phyloP scores from a whole-genome alignment of 176 grass and related monocot genomes.

The Puya raimondii region DNA sequence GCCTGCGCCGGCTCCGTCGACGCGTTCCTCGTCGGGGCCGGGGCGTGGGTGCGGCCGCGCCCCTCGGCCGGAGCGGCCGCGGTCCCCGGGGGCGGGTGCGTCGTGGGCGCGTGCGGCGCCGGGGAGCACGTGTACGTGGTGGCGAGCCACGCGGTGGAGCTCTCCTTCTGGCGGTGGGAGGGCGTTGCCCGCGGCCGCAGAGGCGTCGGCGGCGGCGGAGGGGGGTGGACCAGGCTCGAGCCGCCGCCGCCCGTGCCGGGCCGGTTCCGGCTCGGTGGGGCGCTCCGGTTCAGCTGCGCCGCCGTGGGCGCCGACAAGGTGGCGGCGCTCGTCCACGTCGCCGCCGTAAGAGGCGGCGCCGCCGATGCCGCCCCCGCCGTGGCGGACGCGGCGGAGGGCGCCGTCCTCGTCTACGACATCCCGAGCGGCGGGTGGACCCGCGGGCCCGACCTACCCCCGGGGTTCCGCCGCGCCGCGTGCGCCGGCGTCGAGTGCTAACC shows the following conservation, averaged over 20 bases:
- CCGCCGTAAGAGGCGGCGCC: conserved; percentile 30
- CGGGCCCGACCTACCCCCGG: conserved; percentile 42
- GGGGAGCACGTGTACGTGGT: conserved; percentile 57
- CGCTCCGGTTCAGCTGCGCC: conserved; percentile 54
- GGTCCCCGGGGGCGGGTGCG: conserved; percentile 67
- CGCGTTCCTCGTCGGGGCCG: conserved; percentile 50
- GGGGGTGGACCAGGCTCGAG: conserved; percentile 52
- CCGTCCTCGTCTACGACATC: conserved; percentile 72
- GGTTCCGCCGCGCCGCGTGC: conserved; percentile 45
- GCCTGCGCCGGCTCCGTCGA: conserved; percentile 69
- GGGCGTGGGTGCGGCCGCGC: conserved; percentile 42
- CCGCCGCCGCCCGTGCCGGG: conserved; percentile 56
- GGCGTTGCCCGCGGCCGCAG: conserved; percentile 10
- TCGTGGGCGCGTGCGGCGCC: conserved; percentile 61
- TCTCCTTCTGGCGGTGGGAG: conserved; percentile 76
- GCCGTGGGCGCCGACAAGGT: conserved; percentile 42
- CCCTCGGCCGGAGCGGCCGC: conserved; percentile 7
- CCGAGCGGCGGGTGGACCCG: conserved; percentile 51
- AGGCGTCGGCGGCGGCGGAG: not conserved
- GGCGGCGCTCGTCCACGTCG: conserved; percentile 47
- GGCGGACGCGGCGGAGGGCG: conserved; percentile 25
- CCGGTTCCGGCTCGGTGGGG: conserved; percentile 36
- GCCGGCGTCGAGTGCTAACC: conserved; percentile 54
- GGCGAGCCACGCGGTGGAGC: conserved; percentile 69
- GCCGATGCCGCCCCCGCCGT: not conserved